These are phyloP conservation scores for Haplographium delicatum DNA, from an alignment of 495 filamentous ascomycete species.

Conservation along the genomic window DNA sequence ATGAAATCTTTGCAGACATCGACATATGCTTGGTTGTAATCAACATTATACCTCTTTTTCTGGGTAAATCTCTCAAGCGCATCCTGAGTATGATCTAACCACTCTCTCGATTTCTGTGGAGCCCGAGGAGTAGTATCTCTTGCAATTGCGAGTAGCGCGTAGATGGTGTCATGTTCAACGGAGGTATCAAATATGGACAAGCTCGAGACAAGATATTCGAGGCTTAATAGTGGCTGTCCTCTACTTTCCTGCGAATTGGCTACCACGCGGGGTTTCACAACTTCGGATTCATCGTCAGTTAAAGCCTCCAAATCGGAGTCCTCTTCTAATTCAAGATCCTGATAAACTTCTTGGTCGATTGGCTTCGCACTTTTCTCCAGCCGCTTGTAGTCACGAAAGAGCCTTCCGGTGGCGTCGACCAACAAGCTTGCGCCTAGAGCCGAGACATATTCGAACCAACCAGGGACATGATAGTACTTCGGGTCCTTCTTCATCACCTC, in stretches of 20 bases:
- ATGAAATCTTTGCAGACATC: not conserved
- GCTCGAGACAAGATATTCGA: slow-evolving; percentile 3
- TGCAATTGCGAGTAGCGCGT: slow-evolving; percentile 4
- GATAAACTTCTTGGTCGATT: too few species aligned
- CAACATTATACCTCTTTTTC: not conserved
- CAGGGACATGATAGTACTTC: not conserved
- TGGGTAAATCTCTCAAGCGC: not conserved
- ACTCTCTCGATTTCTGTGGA: not conserved
- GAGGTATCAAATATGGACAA: not conserved
- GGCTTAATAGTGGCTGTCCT: not conserved
- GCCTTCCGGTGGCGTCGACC: slow-evolving; percentile 31
- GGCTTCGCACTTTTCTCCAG: too few species aligned
- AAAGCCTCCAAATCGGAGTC: not conserved
- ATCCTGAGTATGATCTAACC: not conserved
- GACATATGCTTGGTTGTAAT: not conserved
- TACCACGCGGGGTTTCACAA: not conserved
- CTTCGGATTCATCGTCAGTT: not conserved
- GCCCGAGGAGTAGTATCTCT: not conserved
- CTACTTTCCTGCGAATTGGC: not conserved
- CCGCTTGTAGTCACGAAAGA: slow-evolving; percentile 22
- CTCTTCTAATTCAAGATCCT: too few species aligned
- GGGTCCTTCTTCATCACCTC: slow-evolving; percentile 1
- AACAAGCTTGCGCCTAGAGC: slow-evolving; percentile 30
- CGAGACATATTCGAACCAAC: slow-evolving; percentile 22
- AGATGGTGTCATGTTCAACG: not conserved